Percentiles rank a stretch among this genome's conserved stretches.
These are phyloP conservation scores for Ganoderma lucidum DNA, from an alignment of 1,284 basidiomycete genomes.

Conservation along the genomic window DNA sequence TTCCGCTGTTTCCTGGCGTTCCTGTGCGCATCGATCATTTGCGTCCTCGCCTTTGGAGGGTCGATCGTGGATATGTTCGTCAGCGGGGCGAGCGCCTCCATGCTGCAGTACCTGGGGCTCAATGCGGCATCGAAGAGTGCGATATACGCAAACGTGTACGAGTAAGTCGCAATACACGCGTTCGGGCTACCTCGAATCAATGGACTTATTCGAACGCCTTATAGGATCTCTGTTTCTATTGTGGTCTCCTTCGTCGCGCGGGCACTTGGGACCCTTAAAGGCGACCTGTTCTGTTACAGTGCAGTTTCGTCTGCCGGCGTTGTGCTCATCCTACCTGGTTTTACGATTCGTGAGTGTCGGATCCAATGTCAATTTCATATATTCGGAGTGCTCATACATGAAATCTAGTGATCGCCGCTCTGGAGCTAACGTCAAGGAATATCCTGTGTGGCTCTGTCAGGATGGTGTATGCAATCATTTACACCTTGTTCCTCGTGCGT, in stretches of 20 bases:
- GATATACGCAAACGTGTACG: constrained; percentile 90
- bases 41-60: constrained; percentile 84
- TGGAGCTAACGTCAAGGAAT: constrained; percentile 86
- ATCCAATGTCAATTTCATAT: neutral
- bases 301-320: constrained; percentile 86
- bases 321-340: constrained; percentile 82
- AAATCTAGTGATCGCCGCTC: constrained; percentile 74
- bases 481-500: constrained; percentile 80
- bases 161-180: constrained; percentile 59
- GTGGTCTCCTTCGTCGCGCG: constrained; percentile 84
- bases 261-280: constrained; percentile 73
- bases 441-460: constrained; percentile 88
- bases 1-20: constrained; percentile 77
- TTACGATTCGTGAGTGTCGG: constrained; percentile 67
- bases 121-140: constrained; percentile 81
- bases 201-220: constrained; percentile 2
- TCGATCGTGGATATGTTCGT: constrained; percentile 85
- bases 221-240: constrained; percentile 83
- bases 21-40: constrained; percentile 78
- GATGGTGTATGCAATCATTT: constrained; percentile 89
- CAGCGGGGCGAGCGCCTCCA: constrained; percentile 73
- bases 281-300: constrained; percentile 81
- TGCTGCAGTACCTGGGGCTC: constrained; percentile 80
- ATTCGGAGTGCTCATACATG: neutral
- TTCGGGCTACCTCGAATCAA: neutral